Evolutionary conservation across 108 stramenopile genomes (phyloP), one percentile per base, ranked within the genome.

Genomic region (Tribonema minus): DNA sequence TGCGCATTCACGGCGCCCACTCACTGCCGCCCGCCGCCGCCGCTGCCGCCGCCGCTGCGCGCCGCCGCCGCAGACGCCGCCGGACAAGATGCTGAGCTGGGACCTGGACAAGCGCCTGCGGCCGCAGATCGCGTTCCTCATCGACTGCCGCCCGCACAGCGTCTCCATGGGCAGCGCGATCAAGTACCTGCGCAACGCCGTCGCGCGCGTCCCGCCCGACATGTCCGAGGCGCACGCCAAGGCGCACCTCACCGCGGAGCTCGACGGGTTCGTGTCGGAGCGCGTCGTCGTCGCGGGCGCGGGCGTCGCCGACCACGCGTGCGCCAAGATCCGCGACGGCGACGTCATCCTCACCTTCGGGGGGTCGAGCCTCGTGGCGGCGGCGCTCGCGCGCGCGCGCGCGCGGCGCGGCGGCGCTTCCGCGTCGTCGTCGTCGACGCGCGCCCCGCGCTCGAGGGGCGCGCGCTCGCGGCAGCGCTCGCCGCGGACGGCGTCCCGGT

Each of bases 141-240:
- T 81, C 28, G 71, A 90, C 20, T 96, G 94, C 85, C 91, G 95
- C 36, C 93, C 92, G 7, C 95, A 94, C 72, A 90, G 90, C 9
- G 94, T 96, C 39, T 92, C 89, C 65, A 98, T 96, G 97, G 94
- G 94, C 37, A 96, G 96, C 79, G 95, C 95, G 38, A 92, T 95
- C 84, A 93, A 93, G 27, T 92, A 91, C 85, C 71, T 93, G 3
- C 92, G 92, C 73, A 66, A 87, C 25, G 90, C 86, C 61, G 90
- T 95, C 29, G 6, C 4, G 27, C 61, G 6, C 29, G 27, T 28
- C 61, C 15, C 15, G 4, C 61, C 30, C 33, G 27, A 2, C 33
- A 3, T 92, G 85, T 70, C 84, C 6, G 88, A 89, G 70, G 87
- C 86, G 23, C 91, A 92, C 37, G 90, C 91, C 26, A 91, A 91